Evolutionary conservation across 306 rosid species (phyloP).

Genomic region (Cyamopsis tetragonoloba): DNA sequence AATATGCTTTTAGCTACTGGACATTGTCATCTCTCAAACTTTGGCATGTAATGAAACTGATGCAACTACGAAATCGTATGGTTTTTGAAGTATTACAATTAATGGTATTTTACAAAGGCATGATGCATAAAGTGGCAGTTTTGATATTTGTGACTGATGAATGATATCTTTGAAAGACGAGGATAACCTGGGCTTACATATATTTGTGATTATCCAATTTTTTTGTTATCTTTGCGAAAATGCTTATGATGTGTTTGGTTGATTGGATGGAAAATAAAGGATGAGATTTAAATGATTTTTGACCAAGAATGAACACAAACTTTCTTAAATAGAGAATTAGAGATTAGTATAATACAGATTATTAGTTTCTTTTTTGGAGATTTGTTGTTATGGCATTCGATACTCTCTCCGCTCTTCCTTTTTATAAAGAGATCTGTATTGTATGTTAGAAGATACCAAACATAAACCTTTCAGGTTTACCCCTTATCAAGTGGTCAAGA

Average conservation of each 20-base stretch:
- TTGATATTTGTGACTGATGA: conserved; percentile 8
- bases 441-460: too few species aligned
- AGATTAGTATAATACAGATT: too few species aligned
- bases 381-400: too few species aligned
- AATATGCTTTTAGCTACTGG: conserved; percentile 17
- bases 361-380: too few species aligned
- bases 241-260: conserved; percentile 9
- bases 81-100: background rate
- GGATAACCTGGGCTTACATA: background rate
- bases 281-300: background rate
- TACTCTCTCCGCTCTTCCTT: too few species aligned
- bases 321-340: too few species aligned
- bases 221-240: background rate
- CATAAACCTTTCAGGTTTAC: too few species aligned
- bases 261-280: background rate
- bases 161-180: background rate
- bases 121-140: conserved; percentile 7
- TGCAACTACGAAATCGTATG: background rate
- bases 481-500: conserved; percentile 4
- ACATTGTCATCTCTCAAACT: background rate
- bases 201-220: conserved; percentile 2
- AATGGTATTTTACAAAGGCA: background rate
- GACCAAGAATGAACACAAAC: background rate
- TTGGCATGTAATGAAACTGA: conserved; percentile 16
- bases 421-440: too few species aligned